Evolutionary conservation across 2,329 filamentous ascomycete species (phyloP).

Genomic region (Pseudogymnoascus sp.): DNA sequence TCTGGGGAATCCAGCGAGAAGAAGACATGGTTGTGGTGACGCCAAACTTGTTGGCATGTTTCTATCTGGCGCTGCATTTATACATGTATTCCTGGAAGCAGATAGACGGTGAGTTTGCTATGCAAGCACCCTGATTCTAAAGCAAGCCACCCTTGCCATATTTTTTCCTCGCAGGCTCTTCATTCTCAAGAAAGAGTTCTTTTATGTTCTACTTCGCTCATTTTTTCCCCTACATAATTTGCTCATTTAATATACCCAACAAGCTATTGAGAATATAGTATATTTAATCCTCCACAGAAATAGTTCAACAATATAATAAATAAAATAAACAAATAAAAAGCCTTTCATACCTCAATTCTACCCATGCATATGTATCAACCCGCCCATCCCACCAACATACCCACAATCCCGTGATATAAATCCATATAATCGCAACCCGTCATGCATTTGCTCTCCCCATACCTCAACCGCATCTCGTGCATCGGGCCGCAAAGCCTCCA

Average conservation of each 20-base stretch:
- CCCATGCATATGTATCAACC: not conserved
- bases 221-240: not conserved
- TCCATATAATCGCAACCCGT: not conserved
- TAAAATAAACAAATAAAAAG: not conserved
- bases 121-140: not conserved
- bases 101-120: constrained; percentile 2
- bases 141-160: not conserved
- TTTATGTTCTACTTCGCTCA: not conserved
- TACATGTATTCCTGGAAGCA: constrained; percentile 2
- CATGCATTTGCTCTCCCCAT: not conserved
- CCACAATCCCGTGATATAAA: not conserved
- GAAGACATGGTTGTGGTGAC: not conserved
- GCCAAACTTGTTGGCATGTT: not conserved
- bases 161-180: not conserved
- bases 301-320: not conserved
- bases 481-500: constrained; percentile 3
- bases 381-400: not conserved
- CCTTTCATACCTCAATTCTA: not conserved
- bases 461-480: not conserved
- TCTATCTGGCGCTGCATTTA: constrained; percentile 3
- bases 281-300: not conserved
- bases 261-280: not conserved
- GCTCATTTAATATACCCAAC: not conserved
- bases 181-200: not conserved
- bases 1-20: not conserved